Evolutionary conservation across 2,329 filamentous ascomycete genomes (phyloP).

Genomic region (Trichoderma sp.): DNA sequence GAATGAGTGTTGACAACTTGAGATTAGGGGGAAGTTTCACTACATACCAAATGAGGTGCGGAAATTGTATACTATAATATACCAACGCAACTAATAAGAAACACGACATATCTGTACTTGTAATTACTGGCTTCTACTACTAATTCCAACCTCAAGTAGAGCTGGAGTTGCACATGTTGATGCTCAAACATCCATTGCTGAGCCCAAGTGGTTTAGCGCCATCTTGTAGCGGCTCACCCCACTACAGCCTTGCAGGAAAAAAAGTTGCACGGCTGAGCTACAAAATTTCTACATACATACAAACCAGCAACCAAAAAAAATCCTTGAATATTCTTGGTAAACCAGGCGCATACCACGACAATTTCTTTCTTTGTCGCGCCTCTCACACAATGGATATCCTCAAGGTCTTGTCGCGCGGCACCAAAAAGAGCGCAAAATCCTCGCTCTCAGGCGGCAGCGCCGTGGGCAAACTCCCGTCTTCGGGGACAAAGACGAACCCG

Average conservation of each 20-base stretch:
- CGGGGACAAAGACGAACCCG: conserved; percentile 61
- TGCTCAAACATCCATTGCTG: background rate
- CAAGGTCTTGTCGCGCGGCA: conserved; percentile 68
- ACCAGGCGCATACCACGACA: background rate
- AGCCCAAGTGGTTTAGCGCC: background rate
- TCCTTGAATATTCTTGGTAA: background rate
- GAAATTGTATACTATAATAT: too few species aligned
- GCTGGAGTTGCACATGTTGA: background rate
- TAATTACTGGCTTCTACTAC: background rate
- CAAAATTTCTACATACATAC: conserved; percentile 22
- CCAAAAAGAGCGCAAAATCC: conserved; percentile 51
- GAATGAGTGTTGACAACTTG: background rate
- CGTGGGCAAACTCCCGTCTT: conserved; percentile 56
- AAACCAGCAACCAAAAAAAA: background rate
- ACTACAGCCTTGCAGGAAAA: conserved; percentile 25
- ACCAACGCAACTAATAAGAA: background rate
- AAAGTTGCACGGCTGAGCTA: conserved; percentile 22
- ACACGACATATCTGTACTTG: background rate
- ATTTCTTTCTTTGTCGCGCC: background rate
- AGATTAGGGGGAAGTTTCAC: background rate
- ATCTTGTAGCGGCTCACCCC: conserved; percentile 13
- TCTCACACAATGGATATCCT: conserved; percentile 62
- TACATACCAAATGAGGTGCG: too few species aligned
- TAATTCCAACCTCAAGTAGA: background rate
- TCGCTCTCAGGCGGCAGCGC: conserved; percentile 30